These are phyloP conservation scores for Botrytis byssoidea DNA, from an alignment of 2,329 filamentous ascomycete species.

Conservation along the genomic window DNA sequence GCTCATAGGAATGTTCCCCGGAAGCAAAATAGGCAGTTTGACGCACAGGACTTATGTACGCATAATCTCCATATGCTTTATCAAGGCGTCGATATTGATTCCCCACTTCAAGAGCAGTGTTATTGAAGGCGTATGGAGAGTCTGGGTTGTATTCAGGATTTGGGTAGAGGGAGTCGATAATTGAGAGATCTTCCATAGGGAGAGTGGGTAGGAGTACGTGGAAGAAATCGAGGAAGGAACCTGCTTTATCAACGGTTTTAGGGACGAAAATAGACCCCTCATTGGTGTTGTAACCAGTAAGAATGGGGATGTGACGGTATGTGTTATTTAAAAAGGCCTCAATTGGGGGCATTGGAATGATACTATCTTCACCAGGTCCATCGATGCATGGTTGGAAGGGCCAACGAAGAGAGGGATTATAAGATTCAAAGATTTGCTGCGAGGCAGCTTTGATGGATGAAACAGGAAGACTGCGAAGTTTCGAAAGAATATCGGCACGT, in stretches of 20 bases:
- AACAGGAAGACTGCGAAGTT: slow-evolving; percentile 48
- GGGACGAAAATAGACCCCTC: slow-evolving; percentile 67
- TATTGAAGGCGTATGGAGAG: slow-evolving; percentile 29
- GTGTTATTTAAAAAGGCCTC: slow-evolving; percentile 54
- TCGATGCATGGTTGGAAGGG: slow-evolving; percentile 71
- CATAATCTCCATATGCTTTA: slow-evolving; percentile 62
- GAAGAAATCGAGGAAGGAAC: slow-evolving; percentile 62
- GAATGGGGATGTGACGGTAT: slow-evolving; percentile 58
- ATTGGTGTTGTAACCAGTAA: slow-evolving; percentile 70
- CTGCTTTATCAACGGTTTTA: slow-evolving; percentile 42
- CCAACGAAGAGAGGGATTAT: slow-evolving; percentile 51
- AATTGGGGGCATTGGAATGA: slow-evolving; percentile 58
- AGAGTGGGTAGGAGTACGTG: slow-evolving; percentile 58
- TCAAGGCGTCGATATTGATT: slow-evolving; percentile 57
- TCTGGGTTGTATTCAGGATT: slow-evolving; percentile 48
- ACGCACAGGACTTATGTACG: slow-evolving; percentile 62
- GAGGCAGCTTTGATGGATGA: slow-evolving; percentile 44
- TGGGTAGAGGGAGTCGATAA: slow-evolving; percentile 61
- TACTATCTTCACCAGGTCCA: slow-evolving; percentile 43
- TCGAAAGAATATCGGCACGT: slow-evolving; percentile 49
- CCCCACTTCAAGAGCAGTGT: slow-evolving; percentile 41
- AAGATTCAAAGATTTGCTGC: slow-evolving; percentile 45
- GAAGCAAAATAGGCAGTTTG: slow-evolving; percentile 52
- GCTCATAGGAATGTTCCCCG: slow-evolving; percentile 17
- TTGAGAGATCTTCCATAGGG: slow-evolving; percentile 49